Conservation (phyloP, 768 basidiomycete genomes). For the Rubroboletus satanas region DNA sequence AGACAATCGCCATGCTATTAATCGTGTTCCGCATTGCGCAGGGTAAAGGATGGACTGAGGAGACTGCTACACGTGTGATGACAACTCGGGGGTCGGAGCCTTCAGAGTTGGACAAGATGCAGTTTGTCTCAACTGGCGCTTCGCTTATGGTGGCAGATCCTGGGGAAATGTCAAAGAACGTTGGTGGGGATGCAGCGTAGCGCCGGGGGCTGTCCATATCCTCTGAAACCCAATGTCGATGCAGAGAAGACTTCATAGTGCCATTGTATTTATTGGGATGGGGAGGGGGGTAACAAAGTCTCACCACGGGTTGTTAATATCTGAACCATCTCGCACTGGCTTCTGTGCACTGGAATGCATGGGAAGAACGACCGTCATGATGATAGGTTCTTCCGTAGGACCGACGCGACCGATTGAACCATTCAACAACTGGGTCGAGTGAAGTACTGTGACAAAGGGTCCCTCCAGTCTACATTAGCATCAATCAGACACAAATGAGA, state of each 20-base stretch:
- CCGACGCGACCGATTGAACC: background rate
- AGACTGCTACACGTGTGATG: constrained; percentile 1
- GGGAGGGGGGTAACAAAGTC: too few species aligned
- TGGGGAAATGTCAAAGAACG: background rate
- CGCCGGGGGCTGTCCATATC: background rate
- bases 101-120: background rate
- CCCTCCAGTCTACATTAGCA: background rate
- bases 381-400: background rate
- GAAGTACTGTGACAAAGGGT: background rate
- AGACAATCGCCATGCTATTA: constrained; percentile 1
- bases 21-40: constrained; percentile 9
- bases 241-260: too few species aligned
- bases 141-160: background rate
- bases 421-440: background rate
- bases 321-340: background rate
- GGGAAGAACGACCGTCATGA: background rate
- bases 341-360: background rate
- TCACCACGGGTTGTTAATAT: background rate
- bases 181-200: background rate
- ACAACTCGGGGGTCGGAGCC: background rate
- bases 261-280: background rate
- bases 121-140: background rate
- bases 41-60: constrained; percentile 7
- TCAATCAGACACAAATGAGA: background rate
- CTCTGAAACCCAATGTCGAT: background rate